Percentiles rank a stretch among this genome's conserved stretches.
Conservation (phyloP, 768 basidiomycete genomes). For the Suillus subluteus region DNA sequence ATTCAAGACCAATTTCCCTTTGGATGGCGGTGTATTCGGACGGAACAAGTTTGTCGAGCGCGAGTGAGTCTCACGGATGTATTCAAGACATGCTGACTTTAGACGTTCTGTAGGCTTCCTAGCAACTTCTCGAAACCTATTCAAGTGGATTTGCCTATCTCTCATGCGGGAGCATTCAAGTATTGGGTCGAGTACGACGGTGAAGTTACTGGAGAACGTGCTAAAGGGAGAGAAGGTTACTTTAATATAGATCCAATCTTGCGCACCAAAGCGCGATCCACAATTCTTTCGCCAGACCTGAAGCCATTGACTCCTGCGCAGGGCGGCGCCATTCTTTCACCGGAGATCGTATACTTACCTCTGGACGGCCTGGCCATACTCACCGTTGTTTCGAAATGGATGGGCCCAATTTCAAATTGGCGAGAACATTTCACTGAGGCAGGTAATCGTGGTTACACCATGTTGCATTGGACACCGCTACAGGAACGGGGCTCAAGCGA, state of each 20-base stretch:
- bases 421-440: slow-evolving; percentile 79
- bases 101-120: slow-evolving; percentile 60
- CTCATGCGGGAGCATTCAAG: slow-evolving; percentile 93
- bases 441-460: slow-evolving; percentile 90
- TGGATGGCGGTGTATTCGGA: slow-evolving; percentile 87
- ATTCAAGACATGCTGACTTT: slow-evolving; percentile 7
- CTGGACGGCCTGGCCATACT: slow-evolving; percentile 89
- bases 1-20: slow-evolving; percentile 95
- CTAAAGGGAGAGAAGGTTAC: slow-evolving; percentile 87
- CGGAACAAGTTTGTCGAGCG: slow-evolving; percentile 75
- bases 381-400: slow-evolving; percentile 97
- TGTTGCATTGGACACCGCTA: slow-evolving; percentile 96
- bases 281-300: slow-evolving; percentile 65
- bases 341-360: slow-evolving; percentile 68
- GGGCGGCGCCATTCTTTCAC: slow-evolving; percentile 54
- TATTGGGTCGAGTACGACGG: slow-evolving; percentile 94
- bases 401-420: slow-evolving; percentile 86
- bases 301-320: slow-evolving; percentile 54
- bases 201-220: slow-evolving; percentile 55
- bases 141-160: slow-evolving; percentile 93
- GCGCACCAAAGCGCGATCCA: slow-evolving; percentile 68
- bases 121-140: slow-evolving; percentile 89
- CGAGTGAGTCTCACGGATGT: slow-evolving; percentile 52
- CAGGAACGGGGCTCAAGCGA: slow-evolving; percentile 89
- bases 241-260: slow-evolving; percentile 97